Conservation (phyloP, 352 stramenopile genomes). For the Phytophthora capsici region DNA sequence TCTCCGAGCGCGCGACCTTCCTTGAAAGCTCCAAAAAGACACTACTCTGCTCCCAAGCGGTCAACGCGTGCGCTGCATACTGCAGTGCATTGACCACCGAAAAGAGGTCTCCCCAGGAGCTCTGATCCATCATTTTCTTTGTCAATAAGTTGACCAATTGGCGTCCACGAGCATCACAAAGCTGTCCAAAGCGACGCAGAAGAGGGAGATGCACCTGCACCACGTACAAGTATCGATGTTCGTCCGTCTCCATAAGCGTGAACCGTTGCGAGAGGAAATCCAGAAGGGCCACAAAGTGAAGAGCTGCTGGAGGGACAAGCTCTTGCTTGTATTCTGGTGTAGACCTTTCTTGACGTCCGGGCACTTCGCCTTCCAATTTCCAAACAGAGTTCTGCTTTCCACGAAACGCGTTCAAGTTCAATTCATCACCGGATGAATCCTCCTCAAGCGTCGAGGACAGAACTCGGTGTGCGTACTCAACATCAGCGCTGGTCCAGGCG, state of each 20-base stretch:
- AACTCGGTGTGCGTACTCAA: slow-evolving; percentile 56
- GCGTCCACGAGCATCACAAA: slow-evolving; percentile 35
- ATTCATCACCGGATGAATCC: slow-evolving; percentile 6
- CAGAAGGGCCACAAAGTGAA: slow-evolving; percentile 56
- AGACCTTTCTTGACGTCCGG: background rate
- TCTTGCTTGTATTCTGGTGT: slow-evolving; percentile 10
- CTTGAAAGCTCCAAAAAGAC: slow-evolving; percentile 74
- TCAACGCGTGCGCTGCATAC: slow-evolving; percentile 46
- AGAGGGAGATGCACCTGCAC: slow-evolving; percentile 70
- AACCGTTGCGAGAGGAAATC: slow-evolving; percentile 79
- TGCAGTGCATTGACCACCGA: slow-evolving; percentile 58
- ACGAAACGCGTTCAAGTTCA: slow-evolving; percentile 4
- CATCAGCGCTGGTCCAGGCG: slow-evolving; percentile 68
- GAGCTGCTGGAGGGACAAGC: slow-evolving; percentile 35
- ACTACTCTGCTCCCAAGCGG: slow-evolving; percentile 67
- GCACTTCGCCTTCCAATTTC: slow-evolving; percentile 23
- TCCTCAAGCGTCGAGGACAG: slow-evolving; percentile 34
- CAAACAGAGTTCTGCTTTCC: slow-evolving; percentile 24
- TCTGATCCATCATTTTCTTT: slow-evolving; percentile 11
- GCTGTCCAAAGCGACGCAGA: slow-evolving; percentile 42
- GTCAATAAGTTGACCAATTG: slow-evolving; percentile 20
- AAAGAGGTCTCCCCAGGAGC: slow-evolving; percentile 46
- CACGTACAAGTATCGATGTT: slow-evolving; percentile 82
- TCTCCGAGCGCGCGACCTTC: slow-evolving; percentile 63
- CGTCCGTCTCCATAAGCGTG: slow-evolving; percentile 60